Base-by-base conservation (phyloP, 352 stramenopile species). In the Phytophthora fragariaefolia region DNA sequence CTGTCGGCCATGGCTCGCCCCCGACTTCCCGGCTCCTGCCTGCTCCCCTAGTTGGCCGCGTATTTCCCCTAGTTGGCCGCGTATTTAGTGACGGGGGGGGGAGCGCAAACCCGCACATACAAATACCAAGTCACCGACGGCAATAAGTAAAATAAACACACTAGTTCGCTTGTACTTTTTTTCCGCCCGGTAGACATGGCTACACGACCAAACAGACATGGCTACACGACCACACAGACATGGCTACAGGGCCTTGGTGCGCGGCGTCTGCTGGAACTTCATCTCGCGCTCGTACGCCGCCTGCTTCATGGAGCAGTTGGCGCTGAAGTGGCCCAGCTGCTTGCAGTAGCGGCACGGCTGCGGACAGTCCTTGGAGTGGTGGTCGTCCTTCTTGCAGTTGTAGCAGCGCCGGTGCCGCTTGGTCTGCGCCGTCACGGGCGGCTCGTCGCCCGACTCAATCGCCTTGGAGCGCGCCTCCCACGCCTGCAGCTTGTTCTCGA, bases 301-400 rank as follows among this genome's bases (percentile, higher is more conserved):
- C 24, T 81, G 67, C 65, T 92, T 91, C 73, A 91, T 90, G 50
- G 58, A 61, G 73, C 88, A 96, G 2, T 75, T 76, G 63, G 77
- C 88, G 55, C 85, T 93, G 53, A 85, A 95, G 65, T 96, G 88
- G 27, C 78, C 85, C 4, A 66, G 38, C 17, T 90, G 50, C 54
- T 94, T 90, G 71, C 86, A 96, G 67, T 95, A 95, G 18, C 85
- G 83, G 53, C 88, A 96, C 10, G 86, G 82, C 12, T 89, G 75
- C 13, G 81, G 77, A 49, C 88, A 96, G 42, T 83, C 73, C 47
- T 88, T 90, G 34, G 88, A 85, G 40, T 94, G 79, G 71, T 96
- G 88, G 54, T 83, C 82, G 20, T 83, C 76, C 57, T 91, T 68
- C 63, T 93, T 91, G 81, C 88, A 96, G 72, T 96, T 96, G 76